A percentile compares a stretch with the other conserved stretches of the same genome.
Evolutionary conservation across 768 basidiomycete species (phyloP).

Genomic region (Rickenella mellea): DNA sequence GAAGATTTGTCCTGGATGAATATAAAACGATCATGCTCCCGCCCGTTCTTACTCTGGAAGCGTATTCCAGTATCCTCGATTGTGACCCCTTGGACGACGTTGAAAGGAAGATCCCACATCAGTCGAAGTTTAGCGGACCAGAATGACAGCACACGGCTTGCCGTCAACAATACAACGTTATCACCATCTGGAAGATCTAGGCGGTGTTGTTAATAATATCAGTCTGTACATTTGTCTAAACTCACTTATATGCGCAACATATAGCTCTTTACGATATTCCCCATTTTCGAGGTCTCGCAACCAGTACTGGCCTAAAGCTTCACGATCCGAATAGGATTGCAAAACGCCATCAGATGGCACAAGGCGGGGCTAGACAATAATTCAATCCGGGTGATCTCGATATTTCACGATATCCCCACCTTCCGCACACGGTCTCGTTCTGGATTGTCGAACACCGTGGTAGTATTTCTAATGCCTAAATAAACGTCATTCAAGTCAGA

Average conservation of each 20-base stretch:
- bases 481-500: background rate
- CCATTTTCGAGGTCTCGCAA: conserved; percentile 92
- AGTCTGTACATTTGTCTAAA: background rate
- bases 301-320: conserved; percentile 94
- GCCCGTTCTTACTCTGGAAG: conserved; percentile 72
- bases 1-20: conserved; percentile 66
- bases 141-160: conserved; percentile 70
- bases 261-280: conserved; percentile 70
- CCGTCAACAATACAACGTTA: conserved; percentile 72
- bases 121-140: conserved; percentile 77
- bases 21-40: conserved; percentile 67
- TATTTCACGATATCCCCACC: conserved; percentile 33
- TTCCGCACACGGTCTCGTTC: conserved; percentile 80
- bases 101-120: conserved; percentile 88
- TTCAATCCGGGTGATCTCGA: conserved; percentile 4
- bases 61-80: conserved; percentile 88
- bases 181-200: conserved; percentile 72
- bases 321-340: conserved; percentile 82
- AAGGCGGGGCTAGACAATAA: conserved; percentile 57
- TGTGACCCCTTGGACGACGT: conserved; percentile 77
- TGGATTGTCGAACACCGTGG: conserved; percentile 92
- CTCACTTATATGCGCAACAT: conserved; percentile 89
- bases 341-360: conserved; percentile 76
- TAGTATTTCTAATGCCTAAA: conserved; percentile 92
- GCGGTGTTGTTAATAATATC: conserved; percentile 3